phyloP scores from a whole-genome alignment of 805 yeast species.

The Metschnikowia kunwiensis region DNA sequence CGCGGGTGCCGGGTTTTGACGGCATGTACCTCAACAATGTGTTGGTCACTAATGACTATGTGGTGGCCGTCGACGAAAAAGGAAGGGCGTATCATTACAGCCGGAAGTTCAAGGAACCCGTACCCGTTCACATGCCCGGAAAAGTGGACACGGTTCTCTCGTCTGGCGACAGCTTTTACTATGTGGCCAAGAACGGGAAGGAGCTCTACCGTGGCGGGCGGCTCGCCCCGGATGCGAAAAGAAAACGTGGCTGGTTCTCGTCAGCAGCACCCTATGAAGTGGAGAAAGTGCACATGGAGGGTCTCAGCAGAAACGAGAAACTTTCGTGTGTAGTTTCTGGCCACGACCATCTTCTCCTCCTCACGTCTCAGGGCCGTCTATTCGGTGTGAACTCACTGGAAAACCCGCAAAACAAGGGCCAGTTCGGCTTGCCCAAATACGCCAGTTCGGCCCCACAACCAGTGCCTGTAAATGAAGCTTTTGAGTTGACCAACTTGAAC shows the following conservation, averaged over 20 bases:
- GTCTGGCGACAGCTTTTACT: slow-evolving; percentile 52
- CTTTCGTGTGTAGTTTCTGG: slow-evolving; percentile 58
- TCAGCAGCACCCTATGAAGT: slow-evolving; percentile 4
- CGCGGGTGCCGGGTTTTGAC: slow-evolving; percentile 63
- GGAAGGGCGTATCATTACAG: slow-evolving; percentile 81
- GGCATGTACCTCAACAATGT: slow-evolving; percentile 56
- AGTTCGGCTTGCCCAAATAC: slow-evolving; percentile 73
- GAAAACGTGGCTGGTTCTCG: slow-evolving; percentile 8
- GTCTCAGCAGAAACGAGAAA: slow-evolving; percentile 29
- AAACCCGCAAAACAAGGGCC: slow-evolving; percentile 54
- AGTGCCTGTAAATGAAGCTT: slow-evolving; percentile 28
- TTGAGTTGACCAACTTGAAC: slow-evolving; percentile 57
- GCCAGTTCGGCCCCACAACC: slow-evolving; percentile 59
- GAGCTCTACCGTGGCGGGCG: slow-evolving; percentile 43
- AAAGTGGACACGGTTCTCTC: slow-evolving; percentile 33
- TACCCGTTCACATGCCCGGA: slow-evolving; percentile 26
- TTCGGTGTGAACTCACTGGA: slow-evolving; percentile 53
- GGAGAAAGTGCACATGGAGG: slow-evolving; percentile 3
- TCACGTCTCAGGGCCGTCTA: slow-evolving; percentile 58
- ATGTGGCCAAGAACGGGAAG: slow-evolving; percentile 36
- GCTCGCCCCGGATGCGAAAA: slow-evolving; percentile 10
- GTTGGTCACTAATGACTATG: slow-evolving; percentile 41
- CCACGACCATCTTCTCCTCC: slow-evolving; percentile 59
- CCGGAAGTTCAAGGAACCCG: slow-evolving; percentile 20
- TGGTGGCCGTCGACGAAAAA: slow-evolving; percentile 59